A percentile compares a stretch with the other conserved stretches of the same genome.
These are phyloP conservation scores for Tetrapisispora taiwanensis DNA, from an alignment of 805 yeast species.

Conservation along the genomic window DNA sequence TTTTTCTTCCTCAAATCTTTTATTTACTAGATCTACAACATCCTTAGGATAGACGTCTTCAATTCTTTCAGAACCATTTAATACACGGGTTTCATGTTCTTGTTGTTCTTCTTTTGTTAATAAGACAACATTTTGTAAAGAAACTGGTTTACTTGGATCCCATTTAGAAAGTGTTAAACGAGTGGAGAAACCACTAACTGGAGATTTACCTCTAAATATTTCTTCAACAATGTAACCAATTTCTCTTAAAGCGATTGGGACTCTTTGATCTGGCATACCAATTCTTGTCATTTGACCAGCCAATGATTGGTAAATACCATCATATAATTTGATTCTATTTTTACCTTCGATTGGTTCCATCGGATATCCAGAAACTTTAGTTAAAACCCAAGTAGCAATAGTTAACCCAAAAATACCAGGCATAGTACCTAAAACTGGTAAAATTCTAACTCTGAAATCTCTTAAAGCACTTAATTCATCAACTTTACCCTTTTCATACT, in stretches of 20 bases:
- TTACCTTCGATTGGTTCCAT: conserved; percentile 87
- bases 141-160: conserved; percentile 58
- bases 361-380: conserved; percentile 77
- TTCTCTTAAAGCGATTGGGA: conserved; percentile 65
- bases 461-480: conserved; percentile 78
- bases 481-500: conserved; percentile 48
- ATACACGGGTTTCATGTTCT: conserved; percentile 63
- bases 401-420: conserved; percentile 95
- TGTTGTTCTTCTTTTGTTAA: conserved; percentile 84
- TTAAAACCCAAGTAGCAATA: conserved; percentile 73
- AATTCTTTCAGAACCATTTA: conserved; percentile 55
- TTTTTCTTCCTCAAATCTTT: conserved; percentile 64
- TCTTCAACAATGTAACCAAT: conserved; percentile 82
- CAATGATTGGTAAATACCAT: conserved; percentile 67
- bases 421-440: conserved; percentile 94
- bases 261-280: conserved; percentile 60
- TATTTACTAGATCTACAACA: conserved; percentile 45
- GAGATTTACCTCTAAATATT: conserved; percentile 85
- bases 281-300: conserved; percentile 82
- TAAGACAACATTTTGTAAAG: conserved; percentile 71
- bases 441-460: conserved; percentile 85
- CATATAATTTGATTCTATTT: conserved; percentile 76
- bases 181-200: conserved; percentile 72
- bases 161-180: conserved; percentile 75
- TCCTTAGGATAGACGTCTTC: conserved; percentile 55